Evolutionary conservation across 2,329 filamentous ascomycete genomes (phyloP).

Genomic region (Fusarium anthophilum): DNA sequence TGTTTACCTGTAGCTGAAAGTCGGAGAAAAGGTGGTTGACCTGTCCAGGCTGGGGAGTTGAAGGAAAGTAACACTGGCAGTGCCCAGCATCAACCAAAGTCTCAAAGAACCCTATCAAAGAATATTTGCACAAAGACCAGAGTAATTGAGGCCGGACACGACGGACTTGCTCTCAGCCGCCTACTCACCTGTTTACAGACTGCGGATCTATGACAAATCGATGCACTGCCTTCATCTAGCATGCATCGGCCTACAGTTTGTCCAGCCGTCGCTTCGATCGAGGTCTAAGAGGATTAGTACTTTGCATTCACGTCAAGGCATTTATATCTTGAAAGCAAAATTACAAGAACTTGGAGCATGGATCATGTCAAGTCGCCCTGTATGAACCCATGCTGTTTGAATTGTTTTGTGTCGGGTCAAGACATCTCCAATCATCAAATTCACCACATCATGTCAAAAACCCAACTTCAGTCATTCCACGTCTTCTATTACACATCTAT

Average conservation of each 20-base stretch:
- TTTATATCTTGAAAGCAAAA: rapidly evolving
- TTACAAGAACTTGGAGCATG: background rate
- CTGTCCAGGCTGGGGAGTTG: background rate
- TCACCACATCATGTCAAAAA: background rate
- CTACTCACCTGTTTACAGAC: background rate
- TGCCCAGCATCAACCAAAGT: rapidly evolving
- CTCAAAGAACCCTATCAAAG: rapidly evolving
- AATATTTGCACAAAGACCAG: background rate
- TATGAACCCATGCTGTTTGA: rapidly evolving
- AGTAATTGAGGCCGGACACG: background rate
- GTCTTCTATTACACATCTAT: slow-evolving; percentile 10
- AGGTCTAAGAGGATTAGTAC: rapidly evolving
- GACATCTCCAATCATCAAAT: background rate
- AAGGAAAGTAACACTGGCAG: background rate
- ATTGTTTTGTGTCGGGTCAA: rapidly evolving
- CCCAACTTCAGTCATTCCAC: background rate
- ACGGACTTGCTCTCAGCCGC: background rate
- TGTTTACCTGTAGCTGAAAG: too few relatives aligned
- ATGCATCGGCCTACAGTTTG: too few relatives aligned
- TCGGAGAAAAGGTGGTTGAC: background rate
- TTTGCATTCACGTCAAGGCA: too few relatives aligned
- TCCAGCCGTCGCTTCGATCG: background rate
- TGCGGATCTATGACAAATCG: background rate
- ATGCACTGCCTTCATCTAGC: background rate
- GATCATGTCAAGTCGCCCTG: rapidly evolving